These are phyloP conservation scores for Backusella circina DNA, from an alignment of 192 early-diverging fungal species.

Conservation along the genomic window DNA sequence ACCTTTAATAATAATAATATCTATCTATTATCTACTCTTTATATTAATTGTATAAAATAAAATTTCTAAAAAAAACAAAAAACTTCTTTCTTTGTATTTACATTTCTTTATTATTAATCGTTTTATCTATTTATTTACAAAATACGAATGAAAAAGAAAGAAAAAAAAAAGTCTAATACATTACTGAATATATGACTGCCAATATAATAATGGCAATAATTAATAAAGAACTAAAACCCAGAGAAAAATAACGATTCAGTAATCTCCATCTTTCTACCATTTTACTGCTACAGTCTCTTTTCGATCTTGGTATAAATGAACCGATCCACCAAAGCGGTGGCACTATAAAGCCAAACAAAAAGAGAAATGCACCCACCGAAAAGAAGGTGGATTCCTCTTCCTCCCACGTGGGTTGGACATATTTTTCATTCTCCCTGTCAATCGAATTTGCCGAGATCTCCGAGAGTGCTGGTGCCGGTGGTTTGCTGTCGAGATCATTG, in stretches of 20 bases:
- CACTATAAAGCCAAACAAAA: conserved; percentile 20
- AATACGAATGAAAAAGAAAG: neutral
- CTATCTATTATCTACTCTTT: neutral
- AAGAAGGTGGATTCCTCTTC: neutral
- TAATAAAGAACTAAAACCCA: conserved; percentile 22
- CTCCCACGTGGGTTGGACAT: neutral
- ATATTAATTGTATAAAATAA: neutral
- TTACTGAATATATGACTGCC: conserved; percentile 5
- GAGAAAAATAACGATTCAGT: conserved; percentile 22
- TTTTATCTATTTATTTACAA: conserved; percentile 2
- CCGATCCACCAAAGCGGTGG: conserved; percentile 27
- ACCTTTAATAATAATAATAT: neutral
- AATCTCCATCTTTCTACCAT: conserved; percentile 20
- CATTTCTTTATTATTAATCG: neutral
- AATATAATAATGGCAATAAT: conserved; percentile 19
- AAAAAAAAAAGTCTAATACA: neutral
- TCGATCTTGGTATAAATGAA: conserved; percentile 9
- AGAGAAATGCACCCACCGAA: conserved; percentile 17
- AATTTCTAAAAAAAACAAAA: too few species aligned
- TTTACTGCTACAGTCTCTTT: neutral
- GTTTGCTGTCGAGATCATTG: neutral
- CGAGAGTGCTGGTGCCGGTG: neutral
- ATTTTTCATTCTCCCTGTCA: conserved; percentile 1
- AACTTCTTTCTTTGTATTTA: neutral
- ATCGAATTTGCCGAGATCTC: neutral